Base-by-base conservation (phyloP, 2,329 filamentous ascomycete species). In the Monosporascus sp. region DNA sequence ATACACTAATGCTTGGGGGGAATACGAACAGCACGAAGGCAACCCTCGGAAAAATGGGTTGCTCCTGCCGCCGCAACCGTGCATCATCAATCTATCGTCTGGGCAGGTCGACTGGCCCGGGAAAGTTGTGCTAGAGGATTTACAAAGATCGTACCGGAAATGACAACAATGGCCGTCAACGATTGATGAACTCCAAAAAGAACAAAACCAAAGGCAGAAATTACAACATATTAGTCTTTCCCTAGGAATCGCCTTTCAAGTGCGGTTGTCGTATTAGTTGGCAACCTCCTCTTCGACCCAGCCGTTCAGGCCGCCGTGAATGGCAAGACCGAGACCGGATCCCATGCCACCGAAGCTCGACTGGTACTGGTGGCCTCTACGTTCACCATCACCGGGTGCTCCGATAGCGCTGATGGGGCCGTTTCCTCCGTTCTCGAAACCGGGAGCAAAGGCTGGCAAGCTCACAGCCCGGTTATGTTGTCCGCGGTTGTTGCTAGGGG, bases 391-490 rank as follows among this genome's bases (percentile, higher is more conserved):
- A 50, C 71, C 73, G 36, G 70, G 70, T 56, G 71, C 72, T 17
- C 75, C 76, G 18, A 74, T 72, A 20, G 74, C 66, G 58, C 75
- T 76, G 62, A 73, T 75, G 41, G 76, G 74, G 68, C 76, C 79
- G 57, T 72, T 77, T 51, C 75, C 76, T 44, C 80, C 79, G 50
- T 84, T 84, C 68, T 85, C 81, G 51, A 84, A 82, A 17, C 80
- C 81, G 18, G 83, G 82, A 0, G 82, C 83, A 51, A 88, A 78
- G 5, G 81, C 83, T 1, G 94, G 94, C 65, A 99, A 76, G 68
- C 91, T 96, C 54, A 97, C 90, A 36, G 94, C 91, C 38, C 94
- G 86, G 65, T 84, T 93, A 70, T 86, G 83, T 57, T 82, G 81
- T 34, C 79, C 75, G 36, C 83, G 78, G 15, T 73, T 68, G 51